Evolutionary conservation across 2,329 filamentous ascomycete species (phyloP).

Genomic region (Dryadomyces sulphureus): DNA sequence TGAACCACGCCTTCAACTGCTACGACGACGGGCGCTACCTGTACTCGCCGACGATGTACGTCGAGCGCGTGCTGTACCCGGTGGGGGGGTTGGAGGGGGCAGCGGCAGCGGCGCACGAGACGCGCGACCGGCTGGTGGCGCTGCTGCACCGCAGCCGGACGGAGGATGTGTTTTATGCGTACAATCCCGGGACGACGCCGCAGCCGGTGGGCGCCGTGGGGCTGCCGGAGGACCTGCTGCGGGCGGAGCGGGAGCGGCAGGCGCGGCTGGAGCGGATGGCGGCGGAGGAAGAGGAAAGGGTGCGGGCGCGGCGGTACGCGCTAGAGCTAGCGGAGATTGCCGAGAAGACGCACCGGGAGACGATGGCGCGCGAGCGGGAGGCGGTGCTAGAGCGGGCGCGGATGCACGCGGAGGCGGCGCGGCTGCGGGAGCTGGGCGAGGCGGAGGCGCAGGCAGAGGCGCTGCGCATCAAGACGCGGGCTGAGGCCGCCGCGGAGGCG

Average conservation of each 20-base stretch:
- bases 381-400: neutral
- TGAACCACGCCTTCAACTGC: constrained; percentile 45
- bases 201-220: constrained; percentile 39
- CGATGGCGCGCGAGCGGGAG: constrained; percentile 20
- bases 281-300: constrained; percentile 34
- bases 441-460: constrained; percentile 31
- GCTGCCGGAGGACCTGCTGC: constrained; percentile 33
- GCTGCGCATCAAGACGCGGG: constrained; percentile 12
- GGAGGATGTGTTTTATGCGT: constrained; percentile 36
- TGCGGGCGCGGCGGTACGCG: constrained; percentile 29
- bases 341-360: constrained; percentile 30
- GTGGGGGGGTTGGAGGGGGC: too few relatives aligned
- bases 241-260: constrained; percentile 34
- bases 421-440: constrained; percentile 12
- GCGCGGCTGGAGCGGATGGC: constrained; percentile 28
- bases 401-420: neutral
- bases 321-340: constrained; percentile 33
- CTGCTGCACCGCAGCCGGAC: constrained; percentile 38
- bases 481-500: constrained; percentile 2
- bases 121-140: constrained; percentile 25
- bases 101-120: neutral
- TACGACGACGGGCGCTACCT: constrained; percentile 36
- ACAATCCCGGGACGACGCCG: constrained; percentile 24
- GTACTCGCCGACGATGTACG: constrained; percentile 53
- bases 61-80: constrained; percentile 27